Conservation (phyloP, 2,329 filamentous ascomycete species). For the Ophiostoma sp. region DNA sequence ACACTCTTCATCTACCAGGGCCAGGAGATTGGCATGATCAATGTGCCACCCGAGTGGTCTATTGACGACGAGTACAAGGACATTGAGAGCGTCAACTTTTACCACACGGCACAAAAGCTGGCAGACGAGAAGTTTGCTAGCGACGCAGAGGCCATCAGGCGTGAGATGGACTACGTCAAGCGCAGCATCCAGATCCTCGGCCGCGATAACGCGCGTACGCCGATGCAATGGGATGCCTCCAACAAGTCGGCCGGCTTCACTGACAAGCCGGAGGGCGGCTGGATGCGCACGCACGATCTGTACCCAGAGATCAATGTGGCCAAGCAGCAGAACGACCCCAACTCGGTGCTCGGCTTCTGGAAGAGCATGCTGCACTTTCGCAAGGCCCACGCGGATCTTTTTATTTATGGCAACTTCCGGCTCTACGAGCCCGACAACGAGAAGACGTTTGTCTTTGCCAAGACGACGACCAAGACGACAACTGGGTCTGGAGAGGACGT, state of each 20-base stretch:
- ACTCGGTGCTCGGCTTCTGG: conserved; percentile 63
- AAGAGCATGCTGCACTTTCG: conserved; percentile 54
- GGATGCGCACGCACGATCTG: conserved; percentile 64
- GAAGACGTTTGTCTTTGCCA: conserved; percentile 48
- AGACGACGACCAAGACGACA: conserved; percentile 34
- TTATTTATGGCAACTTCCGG: conserved; percentile 62
- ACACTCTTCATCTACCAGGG: conserved; percentile 62
- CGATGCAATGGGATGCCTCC: conserved; percentile 64
- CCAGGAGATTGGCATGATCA: conserved; percentile 61
- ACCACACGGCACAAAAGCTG: conserved; percentile 35
- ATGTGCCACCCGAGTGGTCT: conserved; percentile 51
- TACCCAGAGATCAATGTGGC: conserved; percentile 58
- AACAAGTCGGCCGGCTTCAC: conserved; percentile 62
- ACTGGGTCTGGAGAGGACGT: conserved; percentile 6
- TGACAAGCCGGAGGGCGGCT: conserved; percentile 44
- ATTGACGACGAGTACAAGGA: conserved; percentile 49
- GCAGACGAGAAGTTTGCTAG: conserved; percentile 31
- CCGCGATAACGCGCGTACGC: conserved; percentile 66
- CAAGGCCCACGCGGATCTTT: conserved; percentile 56
- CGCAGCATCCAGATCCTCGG: conserved; percentile 59
- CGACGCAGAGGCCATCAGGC: conserved; percentile 43
- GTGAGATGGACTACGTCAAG: conserved; percentile 49
- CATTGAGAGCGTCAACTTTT: conserved; percentile 52
- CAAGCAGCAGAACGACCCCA: conserved; percentile 44
- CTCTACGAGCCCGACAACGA: conserved; percentile 50